Percentiles rank a stretch among this genome's conserved stretches.
Conservation (phyloP, 768 basidiomycete species). For the Psilocybe tampanensis region DNA sequence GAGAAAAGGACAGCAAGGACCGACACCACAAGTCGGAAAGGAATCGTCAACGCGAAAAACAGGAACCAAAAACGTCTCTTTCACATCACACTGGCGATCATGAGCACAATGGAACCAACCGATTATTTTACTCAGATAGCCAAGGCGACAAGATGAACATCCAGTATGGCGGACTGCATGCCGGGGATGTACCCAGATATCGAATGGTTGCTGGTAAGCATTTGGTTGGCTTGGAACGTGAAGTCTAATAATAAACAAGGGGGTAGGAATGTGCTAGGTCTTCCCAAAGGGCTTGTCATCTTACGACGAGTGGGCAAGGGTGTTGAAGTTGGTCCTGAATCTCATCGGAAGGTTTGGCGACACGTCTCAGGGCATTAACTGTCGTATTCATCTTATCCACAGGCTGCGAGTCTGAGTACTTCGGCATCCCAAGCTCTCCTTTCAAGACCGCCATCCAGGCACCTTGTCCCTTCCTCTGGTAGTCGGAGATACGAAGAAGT, state of each 20-base stretch:
- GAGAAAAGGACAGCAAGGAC: slow-evolving; percentile 23
- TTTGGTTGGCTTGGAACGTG: slow-evolving; percentile 15
- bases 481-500: slow-evolving; percentile 57
- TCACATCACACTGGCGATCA: slow-evolving; percentile 23
- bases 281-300: slow-evolving; percentile 51
- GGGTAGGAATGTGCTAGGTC: slow-evolving; percentile 66
- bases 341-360: slow-evolving; percentile 42
- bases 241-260: slow-evolving; percentile 57
- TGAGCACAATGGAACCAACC: slow-evolving; percentile 26
- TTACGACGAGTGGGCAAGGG: slow-evolving; percentile 48
- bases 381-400: slow-evolving; percentile 7
- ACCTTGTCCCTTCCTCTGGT: slow-evolving; percentile 39
- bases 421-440: slow-evolving; percentile 56
- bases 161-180: slow-evolving; percentile 65
- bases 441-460: slow-evolving; percentile 50
- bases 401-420: slow-evolving; percentile 61
- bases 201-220: slow-evolving; percentile 57
- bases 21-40: slow-evolving; percentile 24
- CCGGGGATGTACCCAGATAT: slow-evolving; percentile 70
- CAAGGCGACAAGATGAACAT: slow-evolving; percentile 69
- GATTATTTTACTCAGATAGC: slow-evolving; percentile 62
- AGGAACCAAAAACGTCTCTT: slow-evolving; percentile 17
- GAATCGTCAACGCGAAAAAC: slow-evolving; percentile 15
- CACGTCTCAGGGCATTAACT: background rate
- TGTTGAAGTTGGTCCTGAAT: slow-evolving; percentile 55